Percentiles rank a stretch among this genome's conserved stretches.
Conservation (phyloP, 345 rosid genomes). For the Euphorbia pulcherrima region DNA sequence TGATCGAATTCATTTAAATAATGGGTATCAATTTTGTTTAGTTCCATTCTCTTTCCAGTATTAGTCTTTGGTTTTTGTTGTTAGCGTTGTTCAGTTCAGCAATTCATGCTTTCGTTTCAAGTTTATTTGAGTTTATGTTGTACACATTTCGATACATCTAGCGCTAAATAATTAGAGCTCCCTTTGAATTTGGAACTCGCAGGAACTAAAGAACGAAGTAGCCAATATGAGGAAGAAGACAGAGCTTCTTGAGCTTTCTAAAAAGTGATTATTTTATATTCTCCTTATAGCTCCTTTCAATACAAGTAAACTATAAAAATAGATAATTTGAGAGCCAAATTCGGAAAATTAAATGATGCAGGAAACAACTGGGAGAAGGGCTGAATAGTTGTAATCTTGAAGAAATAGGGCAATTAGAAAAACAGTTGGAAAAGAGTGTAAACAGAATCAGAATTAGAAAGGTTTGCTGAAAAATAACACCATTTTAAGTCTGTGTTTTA, state of each 20-base stretch:
- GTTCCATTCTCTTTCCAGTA: too few species aligned
- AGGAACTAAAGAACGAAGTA: conserved; percentile 76
- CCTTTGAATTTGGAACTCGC: conserved; percentile 30
- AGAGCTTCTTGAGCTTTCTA: conserved; percentile 69
- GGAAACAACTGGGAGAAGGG: conserved; percentile 42
- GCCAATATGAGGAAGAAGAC: conserved; percentile 68
- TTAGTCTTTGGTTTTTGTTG: too few species aligned
- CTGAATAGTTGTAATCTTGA: conserved; percentile 33
- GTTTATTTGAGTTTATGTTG: too few species aligned
- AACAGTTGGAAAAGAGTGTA: conserved; percentile 39
- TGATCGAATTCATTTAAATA: too few species aligned
- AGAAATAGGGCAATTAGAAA: conserved; percentile 39
- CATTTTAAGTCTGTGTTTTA: not conserved
- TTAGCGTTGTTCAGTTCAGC: too few species aligned
- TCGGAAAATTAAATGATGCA: conserved; percentile 9
- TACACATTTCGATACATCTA: too few species aligned
- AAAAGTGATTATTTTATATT: conserved; percentile 35
- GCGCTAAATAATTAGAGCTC: too few species aligned
- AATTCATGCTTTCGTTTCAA: too few species aligned
- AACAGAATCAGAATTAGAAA: conserved; percentile 34
- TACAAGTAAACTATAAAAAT: too few species aligned
- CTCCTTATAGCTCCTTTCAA: not conserved
- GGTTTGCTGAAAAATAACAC: conserved; percentile 14
- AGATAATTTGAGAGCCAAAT: too few species aligned
- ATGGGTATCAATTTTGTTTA: too few species aligned